Evolutionary conservation across 192 early-diverging fungal species (phyloP).

Genomic region (Coemansia sp.): DNA sequence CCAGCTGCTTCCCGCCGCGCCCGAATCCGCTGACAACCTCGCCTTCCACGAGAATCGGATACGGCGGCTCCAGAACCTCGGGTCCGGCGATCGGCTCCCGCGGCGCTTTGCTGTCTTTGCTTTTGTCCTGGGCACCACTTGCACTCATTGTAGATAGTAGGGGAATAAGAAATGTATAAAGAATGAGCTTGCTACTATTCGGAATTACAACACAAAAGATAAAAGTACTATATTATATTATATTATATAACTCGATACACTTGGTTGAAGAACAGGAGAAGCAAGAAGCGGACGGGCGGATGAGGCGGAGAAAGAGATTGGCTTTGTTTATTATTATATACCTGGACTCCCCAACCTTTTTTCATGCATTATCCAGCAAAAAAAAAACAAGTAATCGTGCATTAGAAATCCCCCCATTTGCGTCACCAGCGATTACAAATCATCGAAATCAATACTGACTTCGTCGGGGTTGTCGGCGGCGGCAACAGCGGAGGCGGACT

Average conservation of each 20-base stretch:
- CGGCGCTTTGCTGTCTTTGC: background rate
- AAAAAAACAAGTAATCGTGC: too few species aligned
- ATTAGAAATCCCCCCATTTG: background rate
- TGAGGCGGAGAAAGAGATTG: too few species aligned
- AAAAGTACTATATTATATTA: too few species aligned
- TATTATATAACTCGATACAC: too few species aligned
- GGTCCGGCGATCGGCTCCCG: constrained; percentile 62
- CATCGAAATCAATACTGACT: constrained; percentile 29
- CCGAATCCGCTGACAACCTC: constrained; percentile 89
- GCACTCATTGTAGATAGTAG: background rate
- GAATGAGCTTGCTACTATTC: too few species aligned
- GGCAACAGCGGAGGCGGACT: background rate
- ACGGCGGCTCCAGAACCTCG: constrained; percentile 56
- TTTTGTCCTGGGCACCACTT: background rate
- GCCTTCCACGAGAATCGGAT: constrained; percentile 77
- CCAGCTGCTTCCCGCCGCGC: constrained; percentile 93
- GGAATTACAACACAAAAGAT: too few species aligned
- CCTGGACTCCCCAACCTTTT: too few species aligned
- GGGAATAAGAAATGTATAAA: background rate
- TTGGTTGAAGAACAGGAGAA: too few species aligned
- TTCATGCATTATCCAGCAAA: too few species aligned
- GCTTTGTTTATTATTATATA: too few species aligned
- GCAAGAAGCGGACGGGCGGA: too few species aligned
- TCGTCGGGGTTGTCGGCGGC: constrained; percentile 22
- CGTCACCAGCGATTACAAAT: background rate